A percentile compares a stretch with the other conserved stretches of the same genome.
phyloP scores from a whole-genome alignment of 208 protist genomes.

The Zelonia costaricensis region DNA sequence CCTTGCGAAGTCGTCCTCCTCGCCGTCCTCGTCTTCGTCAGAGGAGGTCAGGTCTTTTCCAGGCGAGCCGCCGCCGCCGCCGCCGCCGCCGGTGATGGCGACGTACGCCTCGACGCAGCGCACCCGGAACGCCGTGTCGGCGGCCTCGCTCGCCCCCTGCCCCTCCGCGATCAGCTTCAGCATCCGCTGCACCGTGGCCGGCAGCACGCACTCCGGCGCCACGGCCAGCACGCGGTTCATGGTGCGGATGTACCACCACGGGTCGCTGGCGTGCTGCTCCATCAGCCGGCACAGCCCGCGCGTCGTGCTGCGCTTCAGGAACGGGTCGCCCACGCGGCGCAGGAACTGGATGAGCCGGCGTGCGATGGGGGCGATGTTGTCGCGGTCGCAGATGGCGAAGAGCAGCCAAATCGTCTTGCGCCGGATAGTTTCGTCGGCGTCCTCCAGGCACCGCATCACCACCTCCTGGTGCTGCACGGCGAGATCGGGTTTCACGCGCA shows the following conservation, averaged over 20 bases:
- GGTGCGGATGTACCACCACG: conserved; percentile 85
- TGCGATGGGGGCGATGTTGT: conserved; percentile 92
- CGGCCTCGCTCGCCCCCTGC: conserved; percentile 51
- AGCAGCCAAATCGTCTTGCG: conserved; percentile 94
- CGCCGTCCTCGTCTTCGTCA: too few relatives aligned
- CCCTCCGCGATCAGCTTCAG: conserved; percentile 94
- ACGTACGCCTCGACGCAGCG: conserved; percentile 80
- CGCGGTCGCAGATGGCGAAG: conserved; percentile 93
- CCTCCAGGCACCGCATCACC: conserved; percentile 95
- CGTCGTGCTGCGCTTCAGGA: conserved; percentile 77
- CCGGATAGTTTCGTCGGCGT: conserved; percentile 94
- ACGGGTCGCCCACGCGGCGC: conserved; percentile 38
- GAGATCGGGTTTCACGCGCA: conserved; percentile 85
- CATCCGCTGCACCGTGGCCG: conserved; percentile 83
- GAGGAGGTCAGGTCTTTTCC: too few relatives aligned
- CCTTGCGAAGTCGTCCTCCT: too few relatives aligned
- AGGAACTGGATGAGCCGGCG: conserved; percentile 90
- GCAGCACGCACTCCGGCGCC: conserved; percentile 70
- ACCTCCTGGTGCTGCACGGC: conserved; percentile 91
- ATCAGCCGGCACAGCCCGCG: conserved; percentile 81
- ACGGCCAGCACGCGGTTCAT: conserved; percentile 92
- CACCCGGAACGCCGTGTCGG: conserved; percentile 67
- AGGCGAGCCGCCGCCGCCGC: neutral
- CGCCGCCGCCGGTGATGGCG: conserved; percentile 48
- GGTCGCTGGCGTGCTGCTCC: conserved; percentile 65